Conservation (phyloP, 768 basidiomycete species). For the Xerocomellus chrysenteron region DNA sequence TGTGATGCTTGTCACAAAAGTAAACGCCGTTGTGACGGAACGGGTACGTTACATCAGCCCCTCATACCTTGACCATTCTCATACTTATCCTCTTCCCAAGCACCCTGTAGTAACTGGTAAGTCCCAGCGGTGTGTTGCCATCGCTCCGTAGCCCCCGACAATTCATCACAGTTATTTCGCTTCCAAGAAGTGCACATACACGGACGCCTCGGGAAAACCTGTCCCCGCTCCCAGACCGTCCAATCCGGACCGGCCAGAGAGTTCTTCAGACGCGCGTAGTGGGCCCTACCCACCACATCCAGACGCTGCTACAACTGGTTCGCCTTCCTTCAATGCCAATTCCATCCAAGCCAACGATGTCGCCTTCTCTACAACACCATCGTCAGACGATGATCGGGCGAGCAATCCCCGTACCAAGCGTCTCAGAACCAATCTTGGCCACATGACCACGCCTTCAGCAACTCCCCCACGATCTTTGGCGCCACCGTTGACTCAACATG, state of each 20-base stretch:
- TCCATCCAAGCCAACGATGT: conserved; percentile 13
- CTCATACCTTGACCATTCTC: conserved; percentile 3
- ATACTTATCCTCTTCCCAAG: conserved; percentile 35
- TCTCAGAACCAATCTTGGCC: conserved; percentile 42
- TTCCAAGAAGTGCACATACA: conserved; percentile 78
- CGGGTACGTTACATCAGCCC: conserved; percentile 45
- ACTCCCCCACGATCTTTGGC: conserved; percentile 35
- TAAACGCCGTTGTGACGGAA: conserved; percentile 82
- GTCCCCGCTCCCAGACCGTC: conserved; percentile 68
- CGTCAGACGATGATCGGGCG: conserved; percentile 42
- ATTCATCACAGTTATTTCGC: conserved; percentile 63
- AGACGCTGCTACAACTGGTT: conserved; percentile 11
- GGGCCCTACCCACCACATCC: conserved; percentile 15
- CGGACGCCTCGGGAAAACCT: conserved; percentile 73
- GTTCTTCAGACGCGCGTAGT: conserved; percentile 26
- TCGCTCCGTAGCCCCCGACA: conserved; percentile 2
- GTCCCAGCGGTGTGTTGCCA: conserved; percentile 13
- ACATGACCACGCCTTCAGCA: conserved; percentile 35
- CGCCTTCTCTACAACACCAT: conserved; percentile 10
- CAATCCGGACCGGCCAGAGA: conserved; percentile 40
- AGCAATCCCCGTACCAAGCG: conserved; percentile 50
- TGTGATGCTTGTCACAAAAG: conserved; percentile 86
- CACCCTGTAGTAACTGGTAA: conserved; percentile 82
- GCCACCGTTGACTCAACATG: conserved; percentile 35
- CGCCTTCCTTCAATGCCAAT: conserved; percentile 14